These are phyloP conservation scores for Malus asiatica DNA, from an alignment of 306 rosid species.

Conservation along the genomic window DNA sequence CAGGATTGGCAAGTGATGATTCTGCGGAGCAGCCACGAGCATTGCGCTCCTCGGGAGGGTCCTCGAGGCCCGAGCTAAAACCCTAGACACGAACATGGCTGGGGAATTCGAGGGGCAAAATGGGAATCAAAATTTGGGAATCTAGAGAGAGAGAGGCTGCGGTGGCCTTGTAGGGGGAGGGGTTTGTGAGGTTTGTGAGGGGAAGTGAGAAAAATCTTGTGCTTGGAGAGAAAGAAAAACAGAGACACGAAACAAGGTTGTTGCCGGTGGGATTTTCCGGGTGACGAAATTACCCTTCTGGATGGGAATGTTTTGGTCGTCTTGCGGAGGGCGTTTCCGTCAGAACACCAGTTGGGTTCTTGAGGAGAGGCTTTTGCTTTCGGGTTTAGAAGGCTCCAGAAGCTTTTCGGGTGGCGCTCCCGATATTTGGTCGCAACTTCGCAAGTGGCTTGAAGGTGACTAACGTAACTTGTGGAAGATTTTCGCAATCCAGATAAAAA, in stretches of 20 bases:
- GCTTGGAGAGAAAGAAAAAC: constrained; percentile 17
- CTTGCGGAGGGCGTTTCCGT: background rate
- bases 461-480: background rate
- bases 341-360: background rate
- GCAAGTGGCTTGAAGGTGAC: background rate
- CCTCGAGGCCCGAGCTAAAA: constrained; percentile 36
- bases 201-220: background rate
- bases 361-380: background rate
- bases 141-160: background rate
- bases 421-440: background rate
- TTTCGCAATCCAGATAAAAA: too few species aligned
- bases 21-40: constrained; percentile 40
- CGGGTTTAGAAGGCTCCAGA: constrained; percentile 1
- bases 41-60: constrained; percentile 34
- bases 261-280: background rate
- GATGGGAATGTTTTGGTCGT: background rate
- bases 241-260: background rate
- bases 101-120: background rate
- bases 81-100: constrained; percentile 58
- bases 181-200: too few species aligned
- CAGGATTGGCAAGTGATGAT: constrained; percentile 26
- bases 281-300: constrained; percentile 17
- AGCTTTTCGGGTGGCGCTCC: background rate
- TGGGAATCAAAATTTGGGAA: background rate
- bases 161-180: background rate